Percentiles rank a stretch among this genome's conserved stretches.
These are phyloP conservation scores for Spencermartinsiella ligniputridi DNA, from an alignment of 1,139 yeast genomes.

Conservation along the genomic window DNA sequence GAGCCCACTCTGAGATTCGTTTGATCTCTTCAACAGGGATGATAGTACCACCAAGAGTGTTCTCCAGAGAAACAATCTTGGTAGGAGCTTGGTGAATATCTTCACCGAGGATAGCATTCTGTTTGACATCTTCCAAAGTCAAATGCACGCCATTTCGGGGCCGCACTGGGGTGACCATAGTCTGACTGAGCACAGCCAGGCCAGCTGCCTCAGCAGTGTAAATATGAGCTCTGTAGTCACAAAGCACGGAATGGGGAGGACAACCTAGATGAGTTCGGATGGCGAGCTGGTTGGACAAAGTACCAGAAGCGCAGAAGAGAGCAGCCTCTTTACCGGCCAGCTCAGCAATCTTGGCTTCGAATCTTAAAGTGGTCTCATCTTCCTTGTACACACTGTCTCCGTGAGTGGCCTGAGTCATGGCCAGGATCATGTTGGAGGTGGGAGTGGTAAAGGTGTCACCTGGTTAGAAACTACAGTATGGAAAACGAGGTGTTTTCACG, in stretches of 20 bases:
- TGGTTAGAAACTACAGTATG: no score
- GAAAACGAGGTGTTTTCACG: no score
- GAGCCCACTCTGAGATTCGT: constrained; percentile 69
- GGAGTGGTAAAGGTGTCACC: constrained; percentile 94
- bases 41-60: constrained; percentile 79
- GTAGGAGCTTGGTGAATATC: constrained; percentile 92
- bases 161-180: constrained; percentile 81
- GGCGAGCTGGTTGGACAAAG: constrained; percentile 86
- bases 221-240: constrained; percentile 85
- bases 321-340: constrained; percentile 83
- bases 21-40: constrained; percentile 77
- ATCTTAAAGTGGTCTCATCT: constrained; percentile 61
- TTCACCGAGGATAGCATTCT: constrained; percentile 64
- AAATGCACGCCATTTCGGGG: constrained; percentile 72
- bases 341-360: constrained; percentile 63
- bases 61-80: constrained; percentile 76
- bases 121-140: constrained; percentile 73
- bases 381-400: constrained; percentile 92
- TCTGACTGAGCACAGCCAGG: constrained; percentile 80
- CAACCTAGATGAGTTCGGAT: constrained; percentile 70
- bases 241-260: constrained; percentile 81
- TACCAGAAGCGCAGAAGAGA: constrained; percentile 82
- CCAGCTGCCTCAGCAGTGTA: constrained; percentile 88
- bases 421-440: constrained; percentile 65
- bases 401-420: constrained; percentile 54